Base-by-base conservation (phyloP, 176 grass and related monocot species). In the Pharus latifolius region DNA sequence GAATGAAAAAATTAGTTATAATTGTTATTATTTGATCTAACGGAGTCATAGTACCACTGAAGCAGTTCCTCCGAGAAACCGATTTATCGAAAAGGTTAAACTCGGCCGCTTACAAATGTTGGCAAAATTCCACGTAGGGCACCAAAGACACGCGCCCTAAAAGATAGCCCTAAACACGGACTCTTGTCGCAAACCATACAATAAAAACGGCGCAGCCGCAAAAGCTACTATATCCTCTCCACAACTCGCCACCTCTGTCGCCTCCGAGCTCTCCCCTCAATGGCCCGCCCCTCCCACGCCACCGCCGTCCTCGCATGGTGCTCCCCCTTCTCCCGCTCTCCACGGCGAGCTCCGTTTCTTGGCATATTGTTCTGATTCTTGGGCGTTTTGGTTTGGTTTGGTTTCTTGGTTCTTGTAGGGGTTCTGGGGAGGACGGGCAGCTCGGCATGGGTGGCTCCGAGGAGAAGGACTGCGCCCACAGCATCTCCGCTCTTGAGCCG, bases 391-490 rank as follows among this genome's bases (percentile, higher is more conserved):
- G 54, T 52, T 32, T 20, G 7, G 4, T 66, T 38, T 45, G 27
- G 4, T 41, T 57, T 69, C 16, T 84, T 14, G 10, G 24, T 26
- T 44, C 19, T 57, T 43, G 19, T 38, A 98, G 90, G 87, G 89
- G 95, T 43, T 93, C 95, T 25, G 87, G 94, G 62, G 87, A 98
- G 61, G 95, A 98, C 69, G 89, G 90, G 43, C 89, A 98, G 41
- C 86, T 98, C 19, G 84, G 95, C 4, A 98, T 93, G 87, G 95
- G 81, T 33, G 70, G 61, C 11, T 76, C 2, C 82, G 89, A 92
- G 72, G 93, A 92, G 65, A 73, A 80, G 83, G 93, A 93, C 64
- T 88, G 78, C 72, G 87, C 73, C 10, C 43, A 51, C 51, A 53
- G 52, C 55, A 60, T 93, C 56, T 44, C 69, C 49, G 67, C 81